Conservation (phyloP, 805 yeast species). For the Saccharomycopsis fermentans region DNA sequence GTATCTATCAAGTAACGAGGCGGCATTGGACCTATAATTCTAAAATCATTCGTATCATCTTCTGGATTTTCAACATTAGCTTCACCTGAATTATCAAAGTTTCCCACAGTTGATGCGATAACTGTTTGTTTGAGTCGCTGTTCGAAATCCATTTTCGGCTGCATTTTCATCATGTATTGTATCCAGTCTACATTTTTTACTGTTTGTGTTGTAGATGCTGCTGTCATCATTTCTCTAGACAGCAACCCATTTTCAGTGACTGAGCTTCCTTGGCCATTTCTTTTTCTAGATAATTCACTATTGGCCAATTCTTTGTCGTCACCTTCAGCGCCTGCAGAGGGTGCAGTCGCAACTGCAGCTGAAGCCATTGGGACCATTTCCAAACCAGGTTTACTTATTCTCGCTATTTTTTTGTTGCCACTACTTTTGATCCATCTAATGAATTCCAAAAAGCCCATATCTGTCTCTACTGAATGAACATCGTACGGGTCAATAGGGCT, state of each 20-base stretch:
- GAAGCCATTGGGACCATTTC: constrained; percentile 21
- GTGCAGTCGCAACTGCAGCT: constrained; percentile 19
- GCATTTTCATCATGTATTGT: constrained; percentile 30
- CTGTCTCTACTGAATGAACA: constrained; percentile 31
- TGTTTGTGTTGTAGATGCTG: constrained; percentile 21
- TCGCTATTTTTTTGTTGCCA: constrained; percentile 19
- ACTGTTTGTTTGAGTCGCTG: constrained; percentile 24
- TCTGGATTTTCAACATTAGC: constrained; percentile 3
- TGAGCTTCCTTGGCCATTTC: constrained; percentile 9
- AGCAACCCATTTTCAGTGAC: not conserved
- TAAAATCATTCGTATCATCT: constrained; percentile 7
- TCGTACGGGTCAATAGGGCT: constrained; percentile 46
- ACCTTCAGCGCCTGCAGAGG: constrained; percentile 21
- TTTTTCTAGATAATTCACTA: constrained; percentile 9
- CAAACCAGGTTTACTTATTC: constrained; percentile 21
- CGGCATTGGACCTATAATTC: constrained; percentile 14
- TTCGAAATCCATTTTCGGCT: constrained; percentile 22
- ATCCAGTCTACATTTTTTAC: constrained; percentile 29
- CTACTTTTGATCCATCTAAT: constrained; percentile 46
- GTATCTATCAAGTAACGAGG: constrained; percentile 13
- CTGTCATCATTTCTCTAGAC: not conserved
- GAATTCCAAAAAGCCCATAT: constrained; percentile 40
- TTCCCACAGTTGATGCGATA: constrained; percentile 18
- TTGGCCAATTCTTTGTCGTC: constrained; percentile 22
- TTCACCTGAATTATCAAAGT: constrained; percentile 5